Evolutionary conservation across 805 yeast genomes (phyloP).

Genomic region (Candida endomychidarum): DNA sequence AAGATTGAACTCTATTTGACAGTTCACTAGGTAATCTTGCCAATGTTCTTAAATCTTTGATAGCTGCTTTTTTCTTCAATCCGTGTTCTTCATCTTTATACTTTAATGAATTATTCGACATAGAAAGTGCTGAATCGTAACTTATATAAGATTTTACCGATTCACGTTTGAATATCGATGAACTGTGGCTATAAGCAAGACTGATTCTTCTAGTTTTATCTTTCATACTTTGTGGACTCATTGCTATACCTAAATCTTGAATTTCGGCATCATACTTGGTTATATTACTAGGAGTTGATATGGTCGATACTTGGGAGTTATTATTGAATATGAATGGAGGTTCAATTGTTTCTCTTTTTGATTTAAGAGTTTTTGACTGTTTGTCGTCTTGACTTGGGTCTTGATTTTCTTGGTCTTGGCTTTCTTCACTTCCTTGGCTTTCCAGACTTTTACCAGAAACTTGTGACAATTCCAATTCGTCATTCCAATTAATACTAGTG

Average conservation of each 20-base stretch:
- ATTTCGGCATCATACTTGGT: slow-evolving; percentile 41
- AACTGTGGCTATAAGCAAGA: slow-evolving; percentile 30
- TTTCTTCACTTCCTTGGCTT: slow-evolving; percentile 3
- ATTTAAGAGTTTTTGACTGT: not conserved
- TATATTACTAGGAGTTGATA: slow-evolving; percentile 37
- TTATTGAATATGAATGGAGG: slow-evolving; percentile 14
- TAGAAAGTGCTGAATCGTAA: slow-evolving; percentile 57
- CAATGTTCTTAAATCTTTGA: slow-evolving; percentile 45
- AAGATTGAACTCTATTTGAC: slow-evolving; percentile 19
- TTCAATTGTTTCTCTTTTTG: slow-evolving; percentile 1
- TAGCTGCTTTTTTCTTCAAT: slow-evolving; percentile 51
- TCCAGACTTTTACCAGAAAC: too few relatives aligned
- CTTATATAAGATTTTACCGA: slow-evolving; percentile 55
- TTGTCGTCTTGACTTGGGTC: not conserved
- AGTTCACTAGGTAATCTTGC: slow-evolving; percentile 17
- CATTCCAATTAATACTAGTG: slow-evolving; percentile 45
- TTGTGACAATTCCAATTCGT: slow-evolving; percentile 28
- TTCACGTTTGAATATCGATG: slow-evolving; percentile 35
- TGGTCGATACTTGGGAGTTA: slow-evolving; percentile 12
- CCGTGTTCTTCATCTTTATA: slow-evolving; percentile 17
- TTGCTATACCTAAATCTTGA: slow-evolving; percentile 42
- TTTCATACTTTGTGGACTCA: slow-evolving; percentile 37
- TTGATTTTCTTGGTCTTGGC: not conserved
- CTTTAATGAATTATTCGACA: slow-evolving; percentile 16
- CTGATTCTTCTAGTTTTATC: slow-evolving; percentile 24